Evolutionary conservation across 1,284 basidiomycete species (phyloP), one percentile per base, ranked within the genome.

Genomic region (Anthracocystis panici-leucophaei): DNA sequence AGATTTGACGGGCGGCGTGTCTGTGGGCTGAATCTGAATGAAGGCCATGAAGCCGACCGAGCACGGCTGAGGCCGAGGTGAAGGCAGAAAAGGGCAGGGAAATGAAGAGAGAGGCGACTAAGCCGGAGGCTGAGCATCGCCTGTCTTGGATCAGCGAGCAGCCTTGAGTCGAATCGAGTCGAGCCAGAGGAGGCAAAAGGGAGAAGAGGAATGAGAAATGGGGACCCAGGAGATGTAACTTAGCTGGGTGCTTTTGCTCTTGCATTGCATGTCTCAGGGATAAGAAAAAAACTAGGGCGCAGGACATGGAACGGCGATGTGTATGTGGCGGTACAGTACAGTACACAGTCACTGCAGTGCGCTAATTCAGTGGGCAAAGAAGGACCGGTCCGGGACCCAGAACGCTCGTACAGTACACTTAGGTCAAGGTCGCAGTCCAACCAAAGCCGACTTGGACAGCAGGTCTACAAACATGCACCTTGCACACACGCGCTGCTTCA

Each of bases 71-170:
- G 35, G 35, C 35, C 2, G 35, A 16, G 11, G 35, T 38, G 11
- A 38, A 38, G 35, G 35, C 35, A 38, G 14, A 38, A 33, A 33
- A 33, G 33, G 33, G 33, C 6, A 33, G 33, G 12, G 35, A 38
- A 38, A 38, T 14, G 14, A 16, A 38, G 27, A 27, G 27, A 38
- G 14, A 38, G 35, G 35, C 35, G 12, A 42, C 41, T 20, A 42
- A 42, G 23, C 20, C 44, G 14, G 44, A 46, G 23, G 44, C 44
- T 46, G 44, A 27, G 23, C 23, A n/a, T 20, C 31, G 48, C 5
- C n/a, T 49, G 48, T 49, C 48, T 49, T 31, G 48, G 48, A 49
- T 49, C 29, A 14, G 51, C 35, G 50, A 38, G 33, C 31, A 51
- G 49, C 49, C 25, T 11, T 16, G 25, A 18, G 20, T n/a, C 1